Conservation (phyloP, 1,284 basidiomycete species). For the Irpex sp. region DNA sequence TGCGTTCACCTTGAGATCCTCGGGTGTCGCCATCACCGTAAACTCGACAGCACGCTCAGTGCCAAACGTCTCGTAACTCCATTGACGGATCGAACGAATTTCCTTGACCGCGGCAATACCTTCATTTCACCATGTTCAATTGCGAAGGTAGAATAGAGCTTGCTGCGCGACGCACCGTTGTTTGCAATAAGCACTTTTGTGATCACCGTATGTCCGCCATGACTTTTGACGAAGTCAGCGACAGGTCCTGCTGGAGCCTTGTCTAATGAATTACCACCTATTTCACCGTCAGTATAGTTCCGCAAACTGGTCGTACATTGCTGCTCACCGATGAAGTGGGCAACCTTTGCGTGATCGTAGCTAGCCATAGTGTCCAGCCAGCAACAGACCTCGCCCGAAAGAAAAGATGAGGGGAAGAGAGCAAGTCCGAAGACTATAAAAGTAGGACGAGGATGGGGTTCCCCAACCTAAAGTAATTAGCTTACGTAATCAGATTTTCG, state of each 20-base stretch:
- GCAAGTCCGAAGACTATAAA: background rate
- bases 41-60: slow-evolving; percentile 96
- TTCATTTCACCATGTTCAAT: slow-evolving; percentile 29
- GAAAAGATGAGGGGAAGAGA: background rate
- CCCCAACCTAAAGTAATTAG: slow-evolving; percentile 11
- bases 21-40: slow-evolving; percentile 99
- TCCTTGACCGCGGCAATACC: slow-evolving; percentile 99
- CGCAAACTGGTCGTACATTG: background rate
- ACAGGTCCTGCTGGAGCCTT: slow-evolving; percentile 78
- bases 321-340: slow-evolving; percentile 79
- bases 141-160: background rate
- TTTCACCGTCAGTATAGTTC: background rate
- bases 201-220: slow-evolving; percentile 98
- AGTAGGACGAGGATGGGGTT: slow-evolving; percentile 3
- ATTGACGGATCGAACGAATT: slow-evolving; percentile 98
- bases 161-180: slow-evolving; percentile 62
- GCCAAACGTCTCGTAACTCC: slow-evolving; percentile 99
- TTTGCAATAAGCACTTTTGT: slow-evolving; percentile 98
- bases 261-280: slow-evolving; percentile 92
- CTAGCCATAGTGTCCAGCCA: slow-evolving; percentile 45
- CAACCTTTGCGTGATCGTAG: slow-evolving; percentile 77
- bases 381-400: slow-evolving; percentile 6
- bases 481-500: background rate
- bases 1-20: slow-evolving; percentile 98
- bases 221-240: slow-evolving; percentile 86